Evolutionary conservation across 345 rosid genomes (phyloP), one percentile per base, ranked within the genome.

Genomic region (Brassica nigra): DNA sequence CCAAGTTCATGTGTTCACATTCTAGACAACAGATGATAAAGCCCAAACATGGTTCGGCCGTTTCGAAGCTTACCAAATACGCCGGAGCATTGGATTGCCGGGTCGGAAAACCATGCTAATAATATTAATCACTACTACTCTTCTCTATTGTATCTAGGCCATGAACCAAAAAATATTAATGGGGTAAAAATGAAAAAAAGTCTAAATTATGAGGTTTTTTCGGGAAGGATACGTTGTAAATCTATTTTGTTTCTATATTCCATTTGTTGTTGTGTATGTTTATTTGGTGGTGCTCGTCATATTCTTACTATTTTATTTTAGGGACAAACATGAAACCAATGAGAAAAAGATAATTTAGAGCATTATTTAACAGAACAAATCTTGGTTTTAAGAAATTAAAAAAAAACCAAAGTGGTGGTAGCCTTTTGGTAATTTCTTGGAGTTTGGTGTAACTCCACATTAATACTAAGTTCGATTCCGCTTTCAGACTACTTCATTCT

Each of bases 1-100:
- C 80, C 18, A 33, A 47, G 2, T 71, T n/a, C 63, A 74, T 30
- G n/a, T 42, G 31, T 8, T 36, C 64, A 5, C 85, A 67, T 64
- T 3, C 65, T 10, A 77, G 79, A 66, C 63, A 59, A 9, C 71
- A 88, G 12, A 62, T 84, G 80, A 83, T 86, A 42, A 86, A 76
- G 52, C 83, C 87, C 1, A 83, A 76, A 62, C 82, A 86, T 5
- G 89, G 83, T 20, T 3, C 30, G 2, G 37, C 33, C 0, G 89
- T 74, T 2, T 71, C 82, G 5, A 75, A 27, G 49, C 83, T 86
- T 30, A 81, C 90, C 27, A 78, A 84, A 44, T 88, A 66, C 66
- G 77, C 90, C 10, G 87, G 90, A 42, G 66, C 87, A 69, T 83
- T 86, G 73, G 37, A 79, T 30, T 88, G 87, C 77, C 44, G 52